A percentile compares a stretch with the other conserved stretches of the same genome.
Conservation (phyloP, 768 basidiomycete genomes). For the Tubosaeta sp. region DNA sequence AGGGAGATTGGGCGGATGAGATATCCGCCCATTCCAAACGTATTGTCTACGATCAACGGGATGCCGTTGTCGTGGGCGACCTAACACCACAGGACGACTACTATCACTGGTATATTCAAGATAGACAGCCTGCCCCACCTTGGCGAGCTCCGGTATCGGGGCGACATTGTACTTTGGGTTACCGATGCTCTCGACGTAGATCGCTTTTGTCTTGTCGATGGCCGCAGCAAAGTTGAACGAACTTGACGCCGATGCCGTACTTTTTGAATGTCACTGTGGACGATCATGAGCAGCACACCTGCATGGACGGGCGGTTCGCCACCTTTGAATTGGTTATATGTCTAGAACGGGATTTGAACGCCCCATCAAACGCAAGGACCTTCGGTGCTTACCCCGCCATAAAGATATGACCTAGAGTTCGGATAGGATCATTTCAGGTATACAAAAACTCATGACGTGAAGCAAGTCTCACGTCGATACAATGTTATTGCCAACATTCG, state of each 20-base stretch:
- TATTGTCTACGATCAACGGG: conserved; percentile 65
- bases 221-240: conserved; percentile 48
- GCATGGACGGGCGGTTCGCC: not conserved
- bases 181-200: conserved; percentile 58
- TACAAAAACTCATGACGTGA: not conserved
- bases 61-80: conserved; percentile 58
- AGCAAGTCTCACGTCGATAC: conserved; percentile 44
- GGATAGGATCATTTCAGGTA: not conserved
- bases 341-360: conserved; percentile 30
- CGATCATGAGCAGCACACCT: not conserved
- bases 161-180: conserved; percentile 58
- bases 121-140: conserved; percentile 28
- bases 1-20: conserved; percentile 49
- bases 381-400: conserved; percentile 48
- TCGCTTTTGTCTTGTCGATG: conserved; percentile 55
- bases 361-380: not conserved
- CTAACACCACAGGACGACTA: conserved; percentile 20
- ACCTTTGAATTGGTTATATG: conserved; percentile 66
- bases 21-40: conserved; percentile 60
- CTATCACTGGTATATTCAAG: not conserved
- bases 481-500: conserved; percentile 58
- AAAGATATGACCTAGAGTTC: conserved; percentile 44
- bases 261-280: conserved; percentile 48
- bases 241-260: conserved; percentile 52
- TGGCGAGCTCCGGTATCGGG: conserved; percentile 52